phyloP scores from a whole-genome alignment of 2,329 filamentous ascomycete species.

The Calonectria ilicicola region DNA sequence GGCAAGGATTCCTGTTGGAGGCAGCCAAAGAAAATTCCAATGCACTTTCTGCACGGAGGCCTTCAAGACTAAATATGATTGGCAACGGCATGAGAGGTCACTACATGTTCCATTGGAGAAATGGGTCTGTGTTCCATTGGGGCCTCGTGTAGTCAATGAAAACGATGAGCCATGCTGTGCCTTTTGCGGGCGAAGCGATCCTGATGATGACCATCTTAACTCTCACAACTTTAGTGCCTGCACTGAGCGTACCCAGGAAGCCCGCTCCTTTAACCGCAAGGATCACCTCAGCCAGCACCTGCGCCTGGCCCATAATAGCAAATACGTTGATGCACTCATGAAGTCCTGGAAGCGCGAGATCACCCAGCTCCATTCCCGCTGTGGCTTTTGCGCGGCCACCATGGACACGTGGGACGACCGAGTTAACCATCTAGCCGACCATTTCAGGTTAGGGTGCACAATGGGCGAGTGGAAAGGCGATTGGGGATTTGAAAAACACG shows the following conservation, averaged over 20 bases:
- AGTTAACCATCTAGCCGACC: conserved; percentile 51
- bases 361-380: conserved; percentile 50
- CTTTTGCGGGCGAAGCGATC: conserved; percentile 49
- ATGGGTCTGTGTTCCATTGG: conserved; percentile 55
- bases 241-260: conserved; percentile 57
- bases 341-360: conserved; percentile 50
- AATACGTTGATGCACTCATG: conserved; percentile 42
- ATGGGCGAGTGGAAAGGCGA: conserved; percentile 56
- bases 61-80: conserved; percentile 57
- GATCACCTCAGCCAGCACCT: conserved; percentile 56
- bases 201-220: conserved; percentile 47
- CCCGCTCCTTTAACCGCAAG: conserved; percentile 57
- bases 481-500: conserved; percentile 53
- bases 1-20: neutral
- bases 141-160: conserved; percentile 51
- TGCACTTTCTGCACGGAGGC: conserved; percentile 59
- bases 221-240: conserved; percentile 56
- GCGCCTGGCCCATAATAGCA: conserved; percentile 53
- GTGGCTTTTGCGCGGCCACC: conserved; percentile 51
- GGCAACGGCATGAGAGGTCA: conserved; percentile 62
- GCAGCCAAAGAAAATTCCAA: conserved; percentile 43
- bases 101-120: conserved; percentile 58
- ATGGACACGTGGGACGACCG: conserved; percentile 52
- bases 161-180: conserved; percentile 43
- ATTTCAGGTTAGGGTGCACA: conserved; percentile 52